Evolutionary conservation across 805 yeast genomes (phyloP).

Genomic region (Candida vaughaniae): DNA sequence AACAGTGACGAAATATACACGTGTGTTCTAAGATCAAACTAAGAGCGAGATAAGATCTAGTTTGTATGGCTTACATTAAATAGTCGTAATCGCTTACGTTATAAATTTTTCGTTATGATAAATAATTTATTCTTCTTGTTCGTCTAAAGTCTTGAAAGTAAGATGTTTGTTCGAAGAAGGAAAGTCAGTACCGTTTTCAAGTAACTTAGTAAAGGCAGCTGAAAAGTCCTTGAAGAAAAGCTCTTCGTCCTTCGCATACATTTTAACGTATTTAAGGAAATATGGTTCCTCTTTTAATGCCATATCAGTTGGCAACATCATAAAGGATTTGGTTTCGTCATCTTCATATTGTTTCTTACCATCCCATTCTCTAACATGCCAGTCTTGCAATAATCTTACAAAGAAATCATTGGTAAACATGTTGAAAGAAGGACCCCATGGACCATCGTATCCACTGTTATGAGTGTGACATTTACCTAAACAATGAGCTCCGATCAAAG

Average conservation of each 20-base stretch:
- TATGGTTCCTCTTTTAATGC: constrained; percentile 47
- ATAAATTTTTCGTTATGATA: too few relatives aligned
- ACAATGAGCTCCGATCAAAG: constrained; percentile 43
- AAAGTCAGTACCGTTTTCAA: constrained; percentile 49
- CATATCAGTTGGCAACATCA: constrained; percentile 64
- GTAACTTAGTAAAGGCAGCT: constrained; percentile 42
- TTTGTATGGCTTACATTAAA: too few relatives aligned
- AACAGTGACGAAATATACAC: too few relatives aligned
- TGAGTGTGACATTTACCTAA: constrained; percentile 40
- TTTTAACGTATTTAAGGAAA: constrained; percentile 46
- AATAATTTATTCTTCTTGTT: constrained; percentile 52
- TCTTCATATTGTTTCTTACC: constrained; percentile 43
- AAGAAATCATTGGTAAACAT: constrained; percentile 42
- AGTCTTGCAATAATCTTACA: constrained; percentile 44
- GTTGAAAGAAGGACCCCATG: constrained; percentile 44
- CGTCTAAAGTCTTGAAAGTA: constrained; percentile 66
- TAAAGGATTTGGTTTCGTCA: constrained; percentile 35
- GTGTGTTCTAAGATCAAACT: too few relatives aligned
- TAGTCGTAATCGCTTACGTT: too few relatives aligned
- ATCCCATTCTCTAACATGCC: constrained; percentile 50
- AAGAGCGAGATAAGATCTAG: too few relatives aligned
- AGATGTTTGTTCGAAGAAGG: constrained; percentile 47
- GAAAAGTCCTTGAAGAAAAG: constrained; percentile 51
- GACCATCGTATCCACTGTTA: constrained; percentile 41
- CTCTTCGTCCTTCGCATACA: constrained; percentile 49